Evolutionary conservation across 73 alveolate genomes (phyloP).

Genomic region (Paramecium pentaurelia): DNA sequence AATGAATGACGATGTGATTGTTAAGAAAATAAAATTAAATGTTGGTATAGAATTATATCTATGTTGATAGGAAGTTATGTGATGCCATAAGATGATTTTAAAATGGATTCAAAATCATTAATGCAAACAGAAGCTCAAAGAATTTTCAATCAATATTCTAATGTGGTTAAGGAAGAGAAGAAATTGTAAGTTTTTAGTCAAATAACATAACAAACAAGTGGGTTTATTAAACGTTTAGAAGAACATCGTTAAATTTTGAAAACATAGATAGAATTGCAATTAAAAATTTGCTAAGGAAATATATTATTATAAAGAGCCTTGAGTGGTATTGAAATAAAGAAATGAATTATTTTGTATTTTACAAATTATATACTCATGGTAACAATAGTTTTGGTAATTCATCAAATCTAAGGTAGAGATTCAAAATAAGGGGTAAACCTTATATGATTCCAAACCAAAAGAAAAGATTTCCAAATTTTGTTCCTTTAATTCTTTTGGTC

Average conservation of each 20-base stretch:
- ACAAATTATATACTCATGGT: not conserved
- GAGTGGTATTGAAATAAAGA: not conserved
- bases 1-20: not conserved
- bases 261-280: not conserved
- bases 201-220: not conserved
- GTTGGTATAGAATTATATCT: not conserved
- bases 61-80: not conserved
- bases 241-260: not conserved
- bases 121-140: conserved; percentile 30
- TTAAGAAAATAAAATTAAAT: not conserved
- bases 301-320: not conserved
- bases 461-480: conserved; percentile 48
- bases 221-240: not conserved
- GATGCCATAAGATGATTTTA: not conserved
- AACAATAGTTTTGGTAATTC: conserved; percentile 21
- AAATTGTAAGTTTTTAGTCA: not conserved
- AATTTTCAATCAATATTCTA: conserved; percentile 26
- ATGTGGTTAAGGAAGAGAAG: not conserved
- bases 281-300: not conserved
- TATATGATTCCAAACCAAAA: conserved; percentile 60
- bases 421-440: conserved; percentile 52
- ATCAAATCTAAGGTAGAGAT: conserved; percentile 53
- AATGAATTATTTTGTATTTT: not conserved
- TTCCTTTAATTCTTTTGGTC: conserved; percentile 42
- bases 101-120: not conserved